phyloP scores from a whole-genome alignment of 192 early-diverging fungal genomes.

The Rhizophlyctis rosea region DNA sequence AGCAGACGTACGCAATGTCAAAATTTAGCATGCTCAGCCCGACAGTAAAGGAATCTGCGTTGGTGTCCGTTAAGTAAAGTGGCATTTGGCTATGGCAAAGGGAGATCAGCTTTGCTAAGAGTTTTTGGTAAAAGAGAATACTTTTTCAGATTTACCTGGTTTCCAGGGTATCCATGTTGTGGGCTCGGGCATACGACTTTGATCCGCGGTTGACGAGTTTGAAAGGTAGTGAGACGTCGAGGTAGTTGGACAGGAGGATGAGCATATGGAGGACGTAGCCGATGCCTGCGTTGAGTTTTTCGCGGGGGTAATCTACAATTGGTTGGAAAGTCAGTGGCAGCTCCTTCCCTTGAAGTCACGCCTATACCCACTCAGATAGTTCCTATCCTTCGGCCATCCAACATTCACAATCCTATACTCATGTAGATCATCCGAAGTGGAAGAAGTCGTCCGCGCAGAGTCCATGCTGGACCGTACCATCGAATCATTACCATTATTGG shows the following conservation, averaged over 20 bases:
- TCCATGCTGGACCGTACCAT: neutral
- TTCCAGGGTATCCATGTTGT: conserved; percentile 5
- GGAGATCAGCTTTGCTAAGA: neutral
- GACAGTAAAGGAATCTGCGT: conserved; percentile 34
- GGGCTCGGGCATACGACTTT: conserved; percentile 17
- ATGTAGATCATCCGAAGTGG: conserved; percentile 14
- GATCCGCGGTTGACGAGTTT: conserved; percentile 23
- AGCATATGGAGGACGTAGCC: conserved; percentile 43
- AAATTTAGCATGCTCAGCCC: conserved; percentile 46
- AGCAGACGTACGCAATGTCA: conserved; percentile 47
- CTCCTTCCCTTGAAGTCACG: neutral
- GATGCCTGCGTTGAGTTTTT: conserved; percentile 47
- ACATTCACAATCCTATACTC: conserved; percentile 51
- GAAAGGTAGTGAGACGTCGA: conserved; percentile 42
- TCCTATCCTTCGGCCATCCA: conserved; percentile 31
- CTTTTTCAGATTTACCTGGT: conserved; percentile 5
- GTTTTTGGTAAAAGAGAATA: neutral
- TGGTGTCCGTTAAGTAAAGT: conserved; percentile 38
- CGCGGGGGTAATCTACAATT: conserved; percentile 31
- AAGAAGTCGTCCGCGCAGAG: neutral
- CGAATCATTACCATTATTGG: neutral
- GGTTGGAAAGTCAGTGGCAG: neutral
- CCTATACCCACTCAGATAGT: conserved; percentile 33
- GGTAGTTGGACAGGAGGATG: conserved; percentile 41
- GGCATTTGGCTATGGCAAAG: conserved; percentile 20